These are phyloP conservation scores for Acanthamoeba royreba DNA, from an alignment of 208 protist species.

Conservation along the genomic window DNA sequence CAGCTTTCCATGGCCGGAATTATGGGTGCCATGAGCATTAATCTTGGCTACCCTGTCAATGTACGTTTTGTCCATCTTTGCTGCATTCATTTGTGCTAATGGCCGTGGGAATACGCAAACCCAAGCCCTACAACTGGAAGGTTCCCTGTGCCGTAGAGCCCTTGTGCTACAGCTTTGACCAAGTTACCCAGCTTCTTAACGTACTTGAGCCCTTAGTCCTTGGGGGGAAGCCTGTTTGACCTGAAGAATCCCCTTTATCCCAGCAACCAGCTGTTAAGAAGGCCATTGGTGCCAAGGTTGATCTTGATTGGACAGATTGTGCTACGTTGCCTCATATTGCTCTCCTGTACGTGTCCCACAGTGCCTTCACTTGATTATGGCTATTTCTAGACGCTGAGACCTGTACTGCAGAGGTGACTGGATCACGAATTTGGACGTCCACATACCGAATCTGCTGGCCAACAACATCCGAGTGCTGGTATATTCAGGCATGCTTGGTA, in stretches of 20 bases:
- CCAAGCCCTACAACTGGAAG: constrained; percentile 39
- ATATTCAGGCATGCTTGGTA: constrained; percentile 14
- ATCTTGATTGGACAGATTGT: neutral
- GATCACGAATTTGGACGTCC: neutral
- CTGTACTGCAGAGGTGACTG: neutral
- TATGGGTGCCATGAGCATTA: neutral
- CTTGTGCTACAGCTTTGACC: constrained; percentile 18
- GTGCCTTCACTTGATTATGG: neutral
- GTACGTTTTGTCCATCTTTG: neutral
- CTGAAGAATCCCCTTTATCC: no score
- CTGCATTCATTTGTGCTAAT: neutral
- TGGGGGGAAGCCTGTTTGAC: no score
- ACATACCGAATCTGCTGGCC: constrained; percentile 6
- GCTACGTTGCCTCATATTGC: neutral
- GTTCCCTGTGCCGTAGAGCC: neutral
- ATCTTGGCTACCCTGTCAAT: neutral
- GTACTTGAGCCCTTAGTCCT: neutral
- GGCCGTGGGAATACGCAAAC: no score
- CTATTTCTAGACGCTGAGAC: neutral
- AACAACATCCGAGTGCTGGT: constrained; percentile 4
- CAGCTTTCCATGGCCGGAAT: neutral
- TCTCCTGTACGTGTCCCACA: neutral
- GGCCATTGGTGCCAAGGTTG: neutral
- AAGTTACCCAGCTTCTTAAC: neutral
- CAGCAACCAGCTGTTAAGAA: neutral